Evolutionary conservation across 2,329 filamentous ascomycete species (phyloP).

Genomic region (Epichloe hybrida): DNA sequence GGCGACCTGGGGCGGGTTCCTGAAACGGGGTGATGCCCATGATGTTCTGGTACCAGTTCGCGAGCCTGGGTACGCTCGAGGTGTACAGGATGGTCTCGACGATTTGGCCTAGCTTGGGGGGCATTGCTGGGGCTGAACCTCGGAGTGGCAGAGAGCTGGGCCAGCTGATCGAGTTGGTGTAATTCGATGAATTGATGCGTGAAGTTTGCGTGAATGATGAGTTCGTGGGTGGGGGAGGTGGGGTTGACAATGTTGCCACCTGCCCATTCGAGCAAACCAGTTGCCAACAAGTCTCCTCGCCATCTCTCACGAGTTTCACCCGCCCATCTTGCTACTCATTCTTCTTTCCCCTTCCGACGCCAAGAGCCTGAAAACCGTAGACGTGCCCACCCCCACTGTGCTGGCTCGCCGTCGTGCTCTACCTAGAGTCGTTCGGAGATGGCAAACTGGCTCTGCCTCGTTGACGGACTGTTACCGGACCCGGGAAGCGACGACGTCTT

Average conservation of each 20-base stretch:
- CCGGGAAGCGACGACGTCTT: not conserved
- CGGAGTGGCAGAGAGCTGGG: too few relatives aligned
- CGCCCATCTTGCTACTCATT: not conserved
- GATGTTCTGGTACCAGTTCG: not conserved
- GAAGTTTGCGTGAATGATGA: too few relatives aligned
- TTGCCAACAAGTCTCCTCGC: too few relatives aligned
- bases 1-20: not conserved
- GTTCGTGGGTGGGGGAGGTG: too few relatives aligned
- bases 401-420: not conserved
- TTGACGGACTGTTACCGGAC: not conserved
- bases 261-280: too few relatives aligned
- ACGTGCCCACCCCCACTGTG: not conserved
- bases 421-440: not conserved
- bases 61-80: not conserved
- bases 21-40: not conserved
- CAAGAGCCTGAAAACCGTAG: not conserved
- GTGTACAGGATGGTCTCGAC: constrained; percentile 4
- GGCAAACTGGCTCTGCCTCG: too few relatives aligned
- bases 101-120: constrained; percentile 3
- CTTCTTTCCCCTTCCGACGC: not conserved
- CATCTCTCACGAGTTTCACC: not conserved
- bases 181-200: too few relatives aligned
- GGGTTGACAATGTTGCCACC: too few relatives aligned
- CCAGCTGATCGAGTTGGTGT: too few relatives aligned
- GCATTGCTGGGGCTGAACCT: not conserved